Conservation (phyloP, 129 eudicot genomes). For the Helianthus tuberosus region DNA sequence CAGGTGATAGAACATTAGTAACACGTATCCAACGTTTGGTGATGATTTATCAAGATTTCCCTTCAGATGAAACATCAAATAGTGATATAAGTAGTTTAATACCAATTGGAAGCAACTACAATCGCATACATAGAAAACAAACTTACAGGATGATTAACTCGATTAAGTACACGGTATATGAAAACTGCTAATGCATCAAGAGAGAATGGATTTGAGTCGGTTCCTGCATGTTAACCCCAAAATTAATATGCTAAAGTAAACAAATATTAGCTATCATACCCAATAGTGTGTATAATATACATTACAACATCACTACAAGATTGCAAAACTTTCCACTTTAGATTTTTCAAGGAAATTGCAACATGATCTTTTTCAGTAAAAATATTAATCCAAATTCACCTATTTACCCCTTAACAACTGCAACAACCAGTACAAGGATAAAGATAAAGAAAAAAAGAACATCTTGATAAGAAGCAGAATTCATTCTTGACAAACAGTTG, state of each 20-base stretch:
- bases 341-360: neutral
- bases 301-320: neutral
- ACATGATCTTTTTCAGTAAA: neutral
- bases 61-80: slow-evolving; percentile 40
- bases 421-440: no score
- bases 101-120: slow-evolving; percentile 19
- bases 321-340: neutral
- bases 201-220: slow-evolving; percentile 89
- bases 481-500: slow-evolving; percentile 6
- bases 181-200: slow-evolving; percentile 92
- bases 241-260: neutral
- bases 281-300: neutral
- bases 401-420: neutral
- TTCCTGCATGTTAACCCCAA: slow-evolving; percentile 57
- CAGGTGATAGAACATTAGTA: slow-evolving; percentile 92
- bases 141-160: slow-evolving; percentile 91
- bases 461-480: slow-evolving; percentile 14
- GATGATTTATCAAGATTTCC: slow-evolving; percentile 93
- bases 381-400: neutral
- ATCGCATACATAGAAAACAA: slow-evolving; percentile 3
- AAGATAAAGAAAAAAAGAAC: neutral
- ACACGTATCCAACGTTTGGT: slow-evolving; percentile 84
- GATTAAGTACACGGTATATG: slow-evolving; percentile 78
- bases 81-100: slow-evolving; percentile 18
- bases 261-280: neutral